Evolutionary conservation across 352 stramenopile species (phyloP).

Genomic region (Phytophthora tentaculata): DNA sequence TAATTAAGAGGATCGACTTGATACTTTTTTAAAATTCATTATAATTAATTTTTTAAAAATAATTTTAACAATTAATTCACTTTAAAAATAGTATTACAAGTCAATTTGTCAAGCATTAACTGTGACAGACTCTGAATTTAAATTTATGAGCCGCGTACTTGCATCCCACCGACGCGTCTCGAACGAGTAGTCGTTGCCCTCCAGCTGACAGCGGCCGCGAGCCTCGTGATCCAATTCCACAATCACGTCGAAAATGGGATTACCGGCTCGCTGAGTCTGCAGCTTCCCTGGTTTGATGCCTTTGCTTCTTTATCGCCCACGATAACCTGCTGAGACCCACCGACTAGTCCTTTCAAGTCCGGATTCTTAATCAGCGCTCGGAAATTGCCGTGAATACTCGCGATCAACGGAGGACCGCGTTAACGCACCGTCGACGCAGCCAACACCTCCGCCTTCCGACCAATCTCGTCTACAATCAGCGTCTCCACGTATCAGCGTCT

Average conservation of each 20-base stretch:
- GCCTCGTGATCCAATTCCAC: conserved; percentile 74
- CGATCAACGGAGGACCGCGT: conserved; percentile 83
- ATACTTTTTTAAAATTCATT: no score
- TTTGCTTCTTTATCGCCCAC: conserved; percentile 62
- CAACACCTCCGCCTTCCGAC: conserved; percentile 77
- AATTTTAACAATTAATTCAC: no score
- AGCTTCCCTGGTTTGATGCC: conserved; percentile 39
- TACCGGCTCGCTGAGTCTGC: conserved; percentile 52
- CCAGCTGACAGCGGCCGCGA: conserved; percentile 61
- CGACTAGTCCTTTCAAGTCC: conserved; percentile 78
- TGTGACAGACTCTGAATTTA: no score
- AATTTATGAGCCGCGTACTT: no score
- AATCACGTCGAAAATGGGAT: conserved; percentile 85
- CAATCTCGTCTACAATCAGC: conserved; percentile 92
- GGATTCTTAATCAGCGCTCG: conserved; percentile 85
- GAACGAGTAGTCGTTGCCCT: conserved; percentile 41
- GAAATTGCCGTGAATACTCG: conserved; percentile 87
- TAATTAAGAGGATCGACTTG: no score
- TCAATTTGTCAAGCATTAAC: no score
- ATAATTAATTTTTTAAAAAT: no score
- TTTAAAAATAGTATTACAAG: no score
- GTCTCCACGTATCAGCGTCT: no score
- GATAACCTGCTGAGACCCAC: conserved; percentile 73
- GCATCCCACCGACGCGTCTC: no score
- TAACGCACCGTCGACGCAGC: conserved; percentile 70